Percentiles rank a stretch among this genome's conserved stretches.
Evolutionary conservation across 2,329 filamentous ascomycete genomes (phyloP).

Genomic region (Graphilbum fragrans): DNA sequence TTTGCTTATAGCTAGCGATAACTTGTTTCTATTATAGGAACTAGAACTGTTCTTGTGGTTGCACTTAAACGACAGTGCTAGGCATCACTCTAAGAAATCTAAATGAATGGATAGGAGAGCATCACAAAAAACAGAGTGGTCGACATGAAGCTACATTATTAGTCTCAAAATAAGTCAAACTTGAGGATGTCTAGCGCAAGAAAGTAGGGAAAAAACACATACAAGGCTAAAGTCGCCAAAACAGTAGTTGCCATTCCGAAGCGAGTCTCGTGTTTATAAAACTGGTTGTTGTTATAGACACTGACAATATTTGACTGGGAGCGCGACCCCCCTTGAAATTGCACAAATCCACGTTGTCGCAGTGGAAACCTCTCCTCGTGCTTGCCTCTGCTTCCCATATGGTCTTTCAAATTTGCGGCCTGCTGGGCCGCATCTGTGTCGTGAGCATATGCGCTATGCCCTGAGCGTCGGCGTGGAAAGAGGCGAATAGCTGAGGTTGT

Average conservation of each 20-base stretch:
- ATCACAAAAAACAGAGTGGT: slow-evolving; percentile 3
- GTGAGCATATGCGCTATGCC: too few relatives aligned
- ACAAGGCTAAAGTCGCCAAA: background rate
- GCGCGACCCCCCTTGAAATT: background rate
- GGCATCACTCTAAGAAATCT: background rate
- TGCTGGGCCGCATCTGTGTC: too few relatives aligned
- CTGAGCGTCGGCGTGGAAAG: too few relatives aligned
- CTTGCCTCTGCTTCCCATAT: too few relatives aligned
- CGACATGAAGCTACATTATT: background rate
- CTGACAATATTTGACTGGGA: background rate
- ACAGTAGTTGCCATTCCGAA: slow-evolving; percentile 3
- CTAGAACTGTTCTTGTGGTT: too few relatives aligned
- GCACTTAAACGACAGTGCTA: too few relatives aligned
- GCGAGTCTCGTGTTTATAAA: slow-evolving; percentile 2
- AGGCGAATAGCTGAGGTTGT: too few relatives aligned
- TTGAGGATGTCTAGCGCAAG: background rate
- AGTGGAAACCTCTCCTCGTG: too few relatives aligned
- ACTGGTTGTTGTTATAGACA: background rate
- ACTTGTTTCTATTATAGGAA: too few relatives aligned
- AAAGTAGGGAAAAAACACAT: background rate
- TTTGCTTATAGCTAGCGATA: too few relatives aligned
- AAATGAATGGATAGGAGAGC: slow-evolving; percentile 3
- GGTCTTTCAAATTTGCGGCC: too few relatives aligned
- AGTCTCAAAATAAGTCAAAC: background rate
- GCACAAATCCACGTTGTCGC: too few relatives aligned